Base-by-base conservation (phyloP, 1,284 basidiomycete species). In the Inonotus hispidus region DNA sequence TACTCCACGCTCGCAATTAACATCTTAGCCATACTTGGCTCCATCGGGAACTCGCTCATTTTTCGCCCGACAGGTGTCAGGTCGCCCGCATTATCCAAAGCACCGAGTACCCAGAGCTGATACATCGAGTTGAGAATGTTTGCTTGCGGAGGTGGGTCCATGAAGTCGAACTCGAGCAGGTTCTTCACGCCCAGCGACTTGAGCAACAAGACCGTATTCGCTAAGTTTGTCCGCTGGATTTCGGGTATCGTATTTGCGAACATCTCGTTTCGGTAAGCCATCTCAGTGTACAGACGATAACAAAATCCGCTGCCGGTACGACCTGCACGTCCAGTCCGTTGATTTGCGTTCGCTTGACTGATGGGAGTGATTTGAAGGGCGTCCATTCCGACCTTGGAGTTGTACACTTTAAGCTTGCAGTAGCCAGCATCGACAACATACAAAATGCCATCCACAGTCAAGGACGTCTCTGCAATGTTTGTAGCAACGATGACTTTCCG, bases 371-470 rank as follows among this genome's bases (percentile, higher is more conserved):
- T 95, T 7, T 98, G 79, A 59, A 99, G 77, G 60, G 90, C 93
- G 76, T 99, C 96, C 45, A 99, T 95, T 65, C 97, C 87, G 67
- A 98, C 97, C 35, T 95, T 84, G 0, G 95, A 95, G 72, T 97
- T 97, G 78, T 98, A 98, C 57, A 98, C 92, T 72, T 95, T 98
- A 75, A 98, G 93, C 75, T 98, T 96, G 11, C 92, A 94, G 79
- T 97, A 96, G 0, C 96, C 96, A 0, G 97, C 95, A 72, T 99
- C 96, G 49, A 99, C 94, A 61, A 99, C 96, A 71, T 98, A 99
- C 13, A 99, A 95, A 70, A 99, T 98, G 25, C 96, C 97, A 68
- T 98, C 96, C 64, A 99, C 98, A 1, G 96, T 99, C 38, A 99
- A 77, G 10, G 94, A 97, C 0, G 97, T 99, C 76, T 99, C 96